A percentile compares a stretch with the other conserved stretches of the same genome.
phyloP scores from a whole-genome alignment of 106 monocot genomes.

The Alisma plantagoaquatica region DNA sequence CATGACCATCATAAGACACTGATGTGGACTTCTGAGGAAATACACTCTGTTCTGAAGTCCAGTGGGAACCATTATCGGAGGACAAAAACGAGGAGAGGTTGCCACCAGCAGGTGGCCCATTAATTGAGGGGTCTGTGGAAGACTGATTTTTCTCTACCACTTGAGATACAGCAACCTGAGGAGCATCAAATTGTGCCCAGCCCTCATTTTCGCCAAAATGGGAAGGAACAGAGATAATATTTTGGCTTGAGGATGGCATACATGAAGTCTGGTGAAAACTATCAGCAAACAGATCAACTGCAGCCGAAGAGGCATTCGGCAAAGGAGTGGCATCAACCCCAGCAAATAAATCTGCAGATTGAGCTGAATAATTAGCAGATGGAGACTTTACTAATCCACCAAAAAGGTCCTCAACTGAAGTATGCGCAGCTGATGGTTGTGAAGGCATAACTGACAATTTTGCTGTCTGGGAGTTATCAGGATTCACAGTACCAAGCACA shows the following conservation, averaged over 20 bases:
- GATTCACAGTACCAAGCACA: constrained; percentile 16
- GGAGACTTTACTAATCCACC: constrained; percentile 18
- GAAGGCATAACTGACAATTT: constrained; percentile 5
- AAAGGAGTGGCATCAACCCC: constrained; percentile 21
- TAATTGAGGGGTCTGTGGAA: constrained; percentile 11
- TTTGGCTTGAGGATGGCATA: too few relatives aligned
- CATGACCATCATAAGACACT: too few relatives aligned
- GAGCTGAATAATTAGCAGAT: constrained; percentile 7
- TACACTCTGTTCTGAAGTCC: too few relatives aligned
- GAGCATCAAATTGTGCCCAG: constrained; percentile 84
- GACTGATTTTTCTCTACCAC: constrained; percentile 12
- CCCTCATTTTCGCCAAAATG: constrained; percentile 37
- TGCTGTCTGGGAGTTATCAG: constrained; percentile 10
- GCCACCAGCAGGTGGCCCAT: too few relatives aligned
- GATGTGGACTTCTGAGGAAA: too few relatives aligned
- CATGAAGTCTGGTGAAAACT: too few relatives aligned
- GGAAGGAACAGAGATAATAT: constrained; percentile 13
- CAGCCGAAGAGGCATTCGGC: constrained; percentile 5
- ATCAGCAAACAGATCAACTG: too few relatives aligned
- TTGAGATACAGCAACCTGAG: constrained; percentile 10
- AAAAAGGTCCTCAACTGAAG: constrained; percentile 23
- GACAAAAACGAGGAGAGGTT: too few relatives aligned
- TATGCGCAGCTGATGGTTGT: constrained; percentile 16
- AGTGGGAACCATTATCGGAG: too few relatives aligned
- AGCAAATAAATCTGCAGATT: constrained; percentile 48